These are phyloP conservation scores for Hortaea sp. DNA, from an alignment of 2,329 filamentous ascomycete genomes.

Conservation along the genomic window DNA sequence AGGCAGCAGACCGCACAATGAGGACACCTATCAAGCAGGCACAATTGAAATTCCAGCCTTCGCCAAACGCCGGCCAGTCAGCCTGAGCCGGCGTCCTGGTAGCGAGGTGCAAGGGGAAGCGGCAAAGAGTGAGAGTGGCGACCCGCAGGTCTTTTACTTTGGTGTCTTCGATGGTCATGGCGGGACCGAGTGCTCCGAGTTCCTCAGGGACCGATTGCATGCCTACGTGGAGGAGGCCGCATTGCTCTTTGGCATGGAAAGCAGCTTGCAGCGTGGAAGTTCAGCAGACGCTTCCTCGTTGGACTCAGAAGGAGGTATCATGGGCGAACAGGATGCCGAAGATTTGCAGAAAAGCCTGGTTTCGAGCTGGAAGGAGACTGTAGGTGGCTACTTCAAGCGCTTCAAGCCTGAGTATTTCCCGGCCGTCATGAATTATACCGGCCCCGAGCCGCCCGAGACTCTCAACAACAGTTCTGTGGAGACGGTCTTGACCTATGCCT, in stretches of 20 bases:
- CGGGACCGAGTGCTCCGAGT: constrained; percentile 77
- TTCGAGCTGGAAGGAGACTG: constrained; percentile 66
- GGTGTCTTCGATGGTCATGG: constrained; percentile 94
- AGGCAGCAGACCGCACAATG: constrained; percentile 79
- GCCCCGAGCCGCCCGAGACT: constrained; percentile 3
- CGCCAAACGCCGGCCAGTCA: constrained; percentile 68
- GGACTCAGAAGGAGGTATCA: constrained; percentile 32
- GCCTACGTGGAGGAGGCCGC: constrained; percentile 80
- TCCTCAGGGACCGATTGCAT: constrained; percentile 74
- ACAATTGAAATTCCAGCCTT: constrained; percentile 91
- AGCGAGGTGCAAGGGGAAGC: constrained; percentile 24
- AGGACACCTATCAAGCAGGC: constrained; percentile 88
- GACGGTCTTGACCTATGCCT: constrained; percentile 79
- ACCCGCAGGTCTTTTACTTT: constrained; percentile 97
- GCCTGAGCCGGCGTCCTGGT: constrained; percentile 34
- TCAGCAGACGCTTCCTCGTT: constrained; percentile 26
- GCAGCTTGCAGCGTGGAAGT: constrained; percentile 50
- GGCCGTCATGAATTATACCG: constrained; percentile 11
- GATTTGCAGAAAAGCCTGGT: constrained; percentile 63
- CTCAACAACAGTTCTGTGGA: constrained; percentile 52
- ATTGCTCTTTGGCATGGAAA: constrained; percentile 63
- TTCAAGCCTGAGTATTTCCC: constrained; percentile 71
- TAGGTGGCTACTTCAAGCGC: constrained; percentile 89
- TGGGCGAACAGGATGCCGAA: constrained; percentile 51
- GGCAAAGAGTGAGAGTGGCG: constrained; percentile 69